Evolutionary conservation across 305 asterid genomes (phyloP).

Genomic region (Coffea humblotiana): DNA sequence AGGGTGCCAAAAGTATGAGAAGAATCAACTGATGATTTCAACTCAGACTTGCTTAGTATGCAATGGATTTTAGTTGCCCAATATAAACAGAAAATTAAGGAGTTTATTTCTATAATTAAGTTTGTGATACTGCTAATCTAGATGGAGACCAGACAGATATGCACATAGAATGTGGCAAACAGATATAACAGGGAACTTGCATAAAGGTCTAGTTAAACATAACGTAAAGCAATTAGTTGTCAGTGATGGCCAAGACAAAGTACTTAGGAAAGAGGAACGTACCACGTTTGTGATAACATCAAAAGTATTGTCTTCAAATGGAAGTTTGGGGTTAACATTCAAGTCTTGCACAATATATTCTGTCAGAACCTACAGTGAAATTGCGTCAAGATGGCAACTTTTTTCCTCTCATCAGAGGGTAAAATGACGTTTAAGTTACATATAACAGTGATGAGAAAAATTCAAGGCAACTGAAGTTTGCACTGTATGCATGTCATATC

Average conservation of each 20-base stretch:
- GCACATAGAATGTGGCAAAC: background rate
- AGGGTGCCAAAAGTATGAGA: background rate
- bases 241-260: background rate
- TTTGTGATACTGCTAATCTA: background rate
- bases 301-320: conserved; percentile 70
- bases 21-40: background rate
- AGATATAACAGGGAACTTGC: background rate
- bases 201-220: background rate
- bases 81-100: background rate
- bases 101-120: background rate
- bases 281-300: conserved; percentile 89
- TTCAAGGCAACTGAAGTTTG: background rate
- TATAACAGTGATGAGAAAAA: background rate
- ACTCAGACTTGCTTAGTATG: background rate
- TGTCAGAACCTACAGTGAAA: conserved; percentile 66
- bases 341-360: conserved; percentile 92
- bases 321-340: conserved; percentile 76
- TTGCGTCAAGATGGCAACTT: conserved; percentile 14
- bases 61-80: background rate
- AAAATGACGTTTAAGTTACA: background rate
- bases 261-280: conserved; percentile 20
- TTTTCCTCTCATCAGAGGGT: conserved; percentile 12
- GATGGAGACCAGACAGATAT: background rate
- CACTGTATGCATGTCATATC: background rate
- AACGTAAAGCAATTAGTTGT: background rate